Conservation (phyloP, 2,329 filamentous ascomycete genomes). For the Diaporthe humulicola region DNA sequence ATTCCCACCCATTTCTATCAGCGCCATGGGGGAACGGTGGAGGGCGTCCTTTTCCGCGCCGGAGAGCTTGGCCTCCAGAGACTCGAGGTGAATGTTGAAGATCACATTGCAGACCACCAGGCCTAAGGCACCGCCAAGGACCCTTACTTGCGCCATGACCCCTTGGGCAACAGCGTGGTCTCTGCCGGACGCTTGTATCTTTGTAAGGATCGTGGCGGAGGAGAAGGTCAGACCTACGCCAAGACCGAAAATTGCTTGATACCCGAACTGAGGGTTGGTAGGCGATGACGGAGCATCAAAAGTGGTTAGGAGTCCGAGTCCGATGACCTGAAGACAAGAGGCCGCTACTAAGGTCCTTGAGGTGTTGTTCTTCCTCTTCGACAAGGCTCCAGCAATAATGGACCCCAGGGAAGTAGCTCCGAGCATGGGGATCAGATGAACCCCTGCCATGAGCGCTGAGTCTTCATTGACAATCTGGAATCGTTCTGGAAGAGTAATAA, state of each 20-base stretch:
- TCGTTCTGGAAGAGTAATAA: constrained; percentile 70
- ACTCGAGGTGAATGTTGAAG: constrained; percentile 61
- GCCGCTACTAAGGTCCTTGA: constrained; percentile 64
- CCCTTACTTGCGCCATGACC: constrained; percentile 70
- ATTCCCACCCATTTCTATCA: constrained; percentile 50
- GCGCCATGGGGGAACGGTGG: constrained; percentile 58
- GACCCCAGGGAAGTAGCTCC: constrained; percentile 69
- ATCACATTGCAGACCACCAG: constrained; percentile 71
- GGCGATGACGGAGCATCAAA: constrained; percentile 50
- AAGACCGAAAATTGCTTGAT: constrained; percentile 68
- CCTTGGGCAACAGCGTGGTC: constrained; percentile 72
- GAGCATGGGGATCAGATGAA: constrained; percentile 71
- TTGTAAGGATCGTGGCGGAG: constrained; percentile 69
- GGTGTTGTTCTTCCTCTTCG: constrained; percentile 67
- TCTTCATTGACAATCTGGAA: constrained; percentile 71
- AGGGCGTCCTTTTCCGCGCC: constrained; percentile 55
- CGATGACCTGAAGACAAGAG: constrained; percentile 65
- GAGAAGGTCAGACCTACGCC: constrained; percentile 72
- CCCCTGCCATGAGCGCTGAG: constrained; percentile 65
- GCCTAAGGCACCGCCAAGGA: constrained; percentile 71
- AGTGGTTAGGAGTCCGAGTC: constrained; percentile 64
- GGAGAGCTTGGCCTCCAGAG: constrained; percentile 47
- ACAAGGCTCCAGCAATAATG: constrained; percentile 66
- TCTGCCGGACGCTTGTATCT: constrained; percentile 61
- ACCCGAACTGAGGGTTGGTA: constrained; percentile 63